These are phyloP conservation scores for Piromyces sp. DNA, from an alignment of 192 early-diverging fungal genomes.

Conservation along the genomic window DNA sequence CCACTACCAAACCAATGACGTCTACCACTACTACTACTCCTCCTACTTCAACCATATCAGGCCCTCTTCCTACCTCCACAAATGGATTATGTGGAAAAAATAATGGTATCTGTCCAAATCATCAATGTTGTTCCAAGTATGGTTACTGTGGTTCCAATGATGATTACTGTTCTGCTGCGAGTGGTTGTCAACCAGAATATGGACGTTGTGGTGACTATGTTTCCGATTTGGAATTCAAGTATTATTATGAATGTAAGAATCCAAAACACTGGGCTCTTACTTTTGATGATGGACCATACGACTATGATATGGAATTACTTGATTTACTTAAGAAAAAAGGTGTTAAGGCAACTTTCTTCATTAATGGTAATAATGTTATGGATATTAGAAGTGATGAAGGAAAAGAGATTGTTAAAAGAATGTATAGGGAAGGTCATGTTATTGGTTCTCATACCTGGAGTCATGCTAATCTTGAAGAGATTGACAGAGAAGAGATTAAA, in stretches of 20 bases:
- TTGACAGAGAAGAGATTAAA: background rate
- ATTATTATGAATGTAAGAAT: background rate
- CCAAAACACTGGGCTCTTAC: slow-evolving; percentile 30
- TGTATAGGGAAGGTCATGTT: background rate
- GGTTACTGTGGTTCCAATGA: background rate
- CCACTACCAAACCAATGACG: background rate
- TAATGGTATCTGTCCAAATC: background rate
- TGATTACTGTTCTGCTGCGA: background rate
- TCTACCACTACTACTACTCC: no score
- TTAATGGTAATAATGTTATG: slow-evolving; percentile 32
- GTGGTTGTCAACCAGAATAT: background rate
- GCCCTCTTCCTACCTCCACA: background rate
- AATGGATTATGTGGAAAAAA: background rate
- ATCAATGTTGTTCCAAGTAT: background rate
- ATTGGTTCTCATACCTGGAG: background rate
- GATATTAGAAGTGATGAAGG: background rate
- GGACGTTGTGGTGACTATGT: background rate
- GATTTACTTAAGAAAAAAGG: slow-evolving; percentile 19
- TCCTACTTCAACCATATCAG: background rate
- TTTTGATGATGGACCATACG: slow-evolving; percentile 49
- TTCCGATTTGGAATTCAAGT: background rate
- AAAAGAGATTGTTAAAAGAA: background rate
- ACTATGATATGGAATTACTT: slow-evolving; percentile 20
- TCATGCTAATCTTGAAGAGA: background rate
- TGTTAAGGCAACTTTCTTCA: slow-evolving; percentile 41